Percentiles rank a stretch among this genome's conserved stretches.
These are phyloP conservation scores for Kwoniella mangroviensis DNA, from an alignment of 768 basidiomycete genomes.

Conservation along the genomic window DNA sequence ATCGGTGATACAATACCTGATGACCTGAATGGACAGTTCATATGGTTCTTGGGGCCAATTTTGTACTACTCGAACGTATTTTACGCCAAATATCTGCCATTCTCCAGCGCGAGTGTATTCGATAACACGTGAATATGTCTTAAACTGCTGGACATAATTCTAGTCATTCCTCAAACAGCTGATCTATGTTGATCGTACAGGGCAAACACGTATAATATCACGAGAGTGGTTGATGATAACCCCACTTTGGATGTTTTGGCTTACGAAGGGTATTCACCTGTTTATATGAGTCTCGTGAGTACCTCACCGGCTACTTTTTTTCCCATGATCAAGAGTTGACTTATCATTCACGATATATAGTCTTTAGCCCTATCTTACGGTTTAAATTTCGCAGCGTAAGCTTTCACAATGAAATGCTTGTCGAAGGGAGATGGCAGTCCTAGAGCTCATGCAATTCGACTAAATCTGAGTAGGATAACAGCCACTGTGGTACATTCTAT, in stretches of 20 bases:
- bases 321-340: background rate
- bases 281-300: slow-evolving; percentile 20
- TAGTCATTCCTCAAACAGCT: background rate
- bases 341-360: background rate
- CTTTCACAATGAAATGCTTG: background rate
- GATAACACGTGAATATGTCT: slow-evolving; percentile 29
- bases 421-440: too few species aligned
- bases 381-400: slow-evolving; percentile 29
- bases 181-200: background rate
- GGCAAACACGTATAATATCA: slow-evolving; percentile 27
- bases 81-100: slow-evolving; percentile 35
- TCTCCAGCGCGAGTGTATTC: slow-evolving; percentile 29
- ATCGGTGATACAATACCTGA: background rate
- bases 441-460: too few species aligned
- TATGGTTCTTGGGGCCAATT: slow-evolving; percentile 66
- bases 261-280: slow-evolving; percentile 33
- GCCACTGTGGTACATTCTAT: slow-evolving; percentile 60
- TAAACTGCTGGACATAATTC: background rate
- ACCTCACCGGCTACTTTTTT: background rate
- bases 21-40: slow-evolving; percentile 14
- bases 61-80: slow-evolving; percentile 61
- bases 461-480: slow-evolving; percentile 31
- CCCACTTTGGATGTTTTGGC: slow-evolving; percentile 22
- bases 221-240: slow-evolving; percentile 23
- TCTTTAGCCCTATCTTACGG: slow-evolving; percentile 24